A percentile compares a stretch with the other conserved stretches of the same genome.
These are phyloP conservation scores for Malus hybrid DNA, from an alignment of 331 rosid genomes.

Conservation along the genomic window DNA sequence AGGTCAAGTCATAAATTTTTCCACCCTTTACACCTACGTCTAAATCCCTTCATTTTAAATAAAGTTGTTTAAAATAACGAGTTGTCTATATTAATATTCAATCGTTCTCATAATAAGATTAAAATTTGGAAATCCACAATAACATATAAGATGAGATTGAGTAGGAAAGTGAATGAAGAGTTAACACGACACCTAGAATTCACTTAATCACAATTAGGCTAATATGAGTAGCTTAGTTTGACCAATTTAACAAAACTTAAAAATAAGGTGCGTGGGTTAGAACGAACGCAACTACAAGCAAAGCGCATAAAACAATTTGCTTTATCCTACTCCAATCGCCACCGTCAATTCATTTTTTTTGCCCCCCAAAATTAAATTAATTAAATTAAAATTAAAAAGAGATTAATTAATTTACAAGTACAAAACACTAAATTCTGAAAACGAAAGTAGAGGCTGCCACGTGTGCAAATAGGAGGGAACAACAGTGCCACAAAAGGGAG, in stretches of 20 bases:
- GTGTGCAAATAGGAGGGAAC: neutral
- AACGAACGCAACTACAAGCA: neutral
- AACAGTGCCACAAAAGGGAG: neutral
- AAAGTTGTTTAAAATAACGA: too few species aligned
- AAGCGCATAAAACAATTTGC: neutral
- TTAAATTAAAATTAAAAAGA: neutral
- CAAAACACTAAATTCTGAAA: neutral
- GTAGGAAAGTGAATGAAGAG: too few species aligned
- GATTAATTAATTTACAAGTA: neutral
- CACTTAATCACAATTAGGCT: neutral
- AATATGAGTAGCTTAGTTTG: neutral
- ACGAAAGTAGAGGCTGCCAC: neutral
- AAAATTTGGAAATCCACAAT: too few species aligned
- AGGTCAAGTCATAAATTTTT: neutral
- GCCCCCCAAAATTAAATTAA: neutral
- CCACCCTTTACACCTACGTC: accelerated
- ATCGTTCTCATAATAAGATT: neutral
- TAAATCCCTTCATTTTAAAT: too few species aligned
- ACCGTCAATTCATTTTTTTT: neutral
- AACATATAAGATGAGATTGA: too few species aligned
- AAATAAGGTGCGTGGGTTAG: neutral
- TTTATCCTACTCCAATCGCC: neutral
- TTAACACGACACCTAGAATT: too few species aligned
- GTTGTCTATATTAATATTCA: too few species aligned
- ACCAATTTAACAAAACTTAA: neutral